These are phyloP conservation scores for Eremochloa ophiuroides DNA, from an alignment of 176 grass and related monocot genomes.

Conservation along the genomic window DNA sequence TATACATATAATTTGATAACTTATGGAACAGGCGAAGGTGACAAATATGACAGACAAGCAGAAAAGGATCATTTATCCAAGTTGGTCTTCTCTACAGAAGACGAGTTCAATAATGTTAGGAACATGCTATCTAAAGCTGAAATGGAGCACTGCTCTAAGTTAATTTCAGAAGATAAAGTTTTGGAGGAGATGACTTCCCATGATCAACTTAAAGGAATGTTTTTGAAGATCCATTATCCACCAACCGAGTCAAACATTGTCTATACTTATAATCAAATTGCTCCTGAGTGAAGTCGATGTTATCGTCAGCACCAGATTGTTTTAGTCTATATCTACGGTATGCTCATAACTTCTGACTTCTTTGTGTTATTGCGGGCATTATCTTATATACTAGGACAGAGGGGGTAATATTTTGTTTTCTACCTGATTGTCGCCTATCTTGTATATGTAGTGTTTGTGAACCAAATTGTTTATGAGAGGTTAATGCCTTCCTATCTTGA, in stretches of 20 bases:
- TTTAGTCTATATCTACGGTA: constrained; percentile 32
- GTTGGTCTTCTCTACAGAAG: constrained; percentile 78
- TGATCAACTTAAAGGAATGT: constrained; percentile 66
- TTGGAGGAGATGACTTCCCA: constrained; percentile 73
- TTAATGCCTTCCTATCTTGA: not conserved
- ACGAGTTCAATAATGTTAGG: constrained; percentile 72
- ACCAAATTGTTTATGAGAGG: not conserved
- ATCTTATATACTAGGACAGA: not conserved
- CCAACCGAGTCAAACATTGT: constrained; percentile 77
- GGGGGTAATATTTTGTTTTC: not conserved
- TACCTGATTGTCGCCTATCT: not conserved
- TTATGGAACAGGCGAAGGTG: constrained; percentile 81
- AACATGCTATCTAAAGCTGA: constrained; percentile 64
- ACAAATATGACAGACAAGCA: constrained; percentile 86
- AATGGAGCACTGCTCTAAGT: constrained; percentile 61
- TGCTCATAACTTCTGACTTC: constrained; percentile 15
- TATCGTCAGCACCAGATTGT: constrained; percentile 3
- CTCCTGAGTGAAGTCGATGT: constrained; percentile 27
- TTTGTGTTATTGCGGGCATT: not conserved
- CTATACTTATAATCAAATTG: constrained; percentile 71
- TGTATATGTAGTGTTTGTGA: constrained; percentile 15
- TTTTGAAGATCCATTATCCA: constrained; percentile 75
- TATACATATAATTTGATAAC: constrained; percentile 95
- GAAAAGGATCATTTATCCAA: constrained; percentile 90
- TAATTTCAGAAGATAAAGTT: constrained; percentile 76